Evolutionary conservation across 192 early-diverging fungal genomes (phyloP).

Genomic region (Geranomyces michiganensis): DNA sequence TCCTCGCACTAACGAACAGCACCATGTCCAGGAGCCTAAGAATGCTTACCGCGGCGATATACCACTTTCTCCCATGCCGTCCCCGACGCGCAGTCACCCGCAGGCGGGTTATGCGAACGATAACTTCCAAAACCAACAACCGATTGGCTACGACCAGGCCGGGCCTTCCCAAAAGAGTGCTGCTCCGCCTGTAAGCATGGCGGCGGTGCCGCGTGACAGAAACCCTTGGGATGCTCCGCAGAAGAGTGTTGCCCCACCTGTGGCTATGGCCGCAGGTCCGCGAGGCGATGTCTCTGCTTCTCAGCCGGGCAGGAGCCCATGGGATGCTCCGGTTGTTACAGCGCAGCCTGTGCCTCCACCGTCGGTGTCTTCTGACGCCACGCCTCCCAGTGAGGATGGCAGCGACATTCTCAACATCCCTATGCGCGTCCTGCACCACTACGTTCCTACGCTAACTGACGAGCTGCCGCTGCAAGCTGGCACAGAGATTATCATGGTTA

Average conservation of each 20-base stretch:
- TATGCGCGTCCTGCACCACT: slow-evolving; percentile 35
- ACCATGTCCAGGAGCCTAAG: too few species aligned
- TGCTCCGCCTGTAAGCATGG: too few species aligned
- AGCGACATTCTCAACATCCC: slow-evolving; percentile 20
- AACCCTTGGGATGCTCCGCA: slow-evolving; percentile 8
- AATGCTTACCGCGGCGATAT: slow-evolving; percentile 2
- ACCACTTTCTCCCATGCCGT: slow-evolving; percentile 1
- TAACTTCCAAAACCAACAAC: neutral
- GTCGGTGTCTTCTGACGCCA: neutral
- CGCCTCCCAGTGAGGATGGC: neutral
- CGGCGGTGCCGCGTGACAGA: neutral
- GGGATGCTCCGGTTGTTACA: slow-evolving; percentile 9
- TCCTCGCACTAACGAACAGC: too few species aligned
- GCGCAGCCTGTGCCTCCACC: neutral
- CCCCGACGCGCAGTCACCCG: neutral
- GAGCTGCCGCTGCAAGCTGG: slow-evolving; percentile 35
- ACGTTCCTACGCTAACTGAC: slow-evolving; percentile 33
- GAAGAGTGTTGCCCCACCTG: neutral
- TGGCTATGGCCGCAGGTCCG: neutral
- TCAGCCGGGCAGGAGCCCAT: neutral
- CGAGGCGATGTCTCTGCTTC: neutral
- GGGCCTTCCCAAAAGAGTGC: too few species aligned
- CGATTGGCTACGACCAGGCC: neutral
- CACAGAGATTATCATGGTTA: slow-evolving; percentile 25
- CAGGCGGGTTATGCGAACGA: too few species aligned